phyloP scores from a whole-genome alignment of 768 basidiomycete genomes.

The Leccinum rimulosum region DNA sequence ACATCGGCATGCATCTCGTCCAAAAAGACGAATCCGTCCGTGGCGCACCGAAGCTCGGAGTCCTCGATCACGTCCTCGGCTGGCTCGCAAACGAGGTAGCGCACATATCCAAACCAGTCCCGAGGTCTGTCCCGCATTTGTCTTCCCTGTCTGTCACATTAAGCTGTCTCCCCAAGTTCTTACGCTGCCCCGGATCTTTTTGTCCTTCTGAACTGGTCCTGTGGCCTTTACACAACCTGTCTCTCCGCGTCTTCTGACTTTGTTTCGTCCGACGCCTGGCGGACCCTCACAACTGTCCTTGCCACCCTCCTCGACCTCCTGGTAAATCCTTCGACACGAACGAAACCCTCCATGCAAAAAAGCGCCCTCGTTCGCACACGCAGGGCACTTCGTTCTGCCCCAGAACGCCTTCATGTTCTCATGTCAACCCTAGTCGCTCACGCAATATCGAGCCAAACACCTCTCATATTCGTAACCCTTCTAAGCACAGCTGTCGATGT shows the following conservation, averaged over 20 bases:
- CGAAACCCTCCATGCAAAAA: constrained; percentile 59
- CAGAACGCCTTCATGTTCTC: constrained; percentile 45
- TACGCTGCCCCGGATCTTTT: constrained; percentile 61
- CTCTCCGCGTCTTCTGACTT: constrained; percentile 45
- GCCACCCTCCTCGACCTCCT: constrained; percentile 60
- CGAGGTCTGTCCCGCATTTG: constrained; percentile 48
- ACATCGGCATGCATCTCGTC: constrained; percentile 62
- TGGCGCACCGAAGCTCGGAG: constrained; percentile 48
- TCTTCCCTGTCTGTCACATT: not conserved
- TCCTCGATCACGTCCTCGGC: constrained; percentile 68
- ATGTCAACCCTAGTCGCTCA: constrained; percentile 53
- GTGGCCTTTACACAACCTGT: constrained; percentile 57
- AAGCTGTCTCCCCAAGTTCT: constrained; percentile 33
- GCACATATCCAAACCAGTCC: constrained; percentile 49
- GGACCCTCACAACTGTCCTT: constrained; percentile 51
- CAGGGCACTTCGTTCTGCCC: constrained; percentile 66
- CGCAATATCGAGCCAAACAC: constrained; percentile 47
- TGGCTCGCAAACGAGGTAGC: constrained; percentile 74
- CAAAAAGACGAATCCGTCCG: constrained; percentile 53
- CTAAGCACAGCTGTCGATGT: constrained; percentile 73
- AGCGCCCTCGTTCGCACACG: constrained; percentile 60
- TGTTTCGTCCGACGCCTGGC: constrained; percentile 47
- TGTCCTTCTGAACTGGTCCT: constrained; percentile 71
- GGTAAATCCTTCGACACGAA: constrained; percentile 47
- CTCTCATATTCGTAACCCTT: constrained; percentile 46